Conservation (phyloP, 306 rosid species). For the Clitoria ternatea region DNA sequence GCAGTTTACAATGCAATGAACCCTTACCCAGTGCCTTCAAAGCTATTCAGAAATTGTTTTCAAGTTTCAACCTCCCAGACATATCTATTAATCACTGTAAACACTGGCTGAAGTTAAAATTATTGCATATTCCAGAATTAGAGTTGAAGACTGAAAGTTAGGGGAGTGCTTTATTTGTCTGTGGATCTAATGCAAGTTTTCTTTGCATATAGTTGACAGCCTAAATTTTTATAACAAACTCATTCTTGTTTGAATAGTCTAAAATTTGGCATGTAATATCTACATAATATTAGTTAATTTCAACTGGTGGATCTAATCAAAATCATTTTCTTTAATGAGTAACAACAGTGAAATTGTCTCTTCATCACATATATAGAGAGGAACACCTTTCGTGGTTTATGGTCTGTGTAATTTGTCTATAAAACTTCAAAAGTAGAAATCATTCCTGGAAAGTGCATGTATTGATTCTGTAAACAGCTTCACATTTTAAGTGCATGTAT, state of each 20-base stretch:
- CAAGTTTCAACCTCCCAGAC: neutral
- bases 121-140: neutral
- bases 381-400: neutral
- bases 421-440: neutral
- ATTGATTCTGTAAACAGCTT: neutral
- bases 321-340: neutral
- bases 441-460: neutral
- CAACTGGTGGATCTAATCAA: neutral
- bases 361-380: neutral
- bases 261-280: neutral
- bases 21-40: neutral
- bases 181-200: neutral
- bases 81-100: neutral
- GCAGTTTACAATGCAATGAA: neutral
- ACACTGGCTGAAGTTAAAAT: neutral
- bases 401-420: neutral
- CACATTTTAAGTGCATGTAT: neutral
- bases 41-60: neutral
- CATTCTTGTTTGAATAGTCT: neutral
- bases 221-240: neutral
- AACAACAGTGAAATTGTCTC: neutral
- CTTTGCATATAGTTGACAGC: neutral
- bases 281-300: neutral
- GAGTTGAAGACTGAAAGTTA: neutral
- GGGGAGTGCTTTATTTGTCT: neutral